Base-by-base conservation (phyloP, 1,284 basidiomycete species). In the Papiliotrema terrestris region DNA sequence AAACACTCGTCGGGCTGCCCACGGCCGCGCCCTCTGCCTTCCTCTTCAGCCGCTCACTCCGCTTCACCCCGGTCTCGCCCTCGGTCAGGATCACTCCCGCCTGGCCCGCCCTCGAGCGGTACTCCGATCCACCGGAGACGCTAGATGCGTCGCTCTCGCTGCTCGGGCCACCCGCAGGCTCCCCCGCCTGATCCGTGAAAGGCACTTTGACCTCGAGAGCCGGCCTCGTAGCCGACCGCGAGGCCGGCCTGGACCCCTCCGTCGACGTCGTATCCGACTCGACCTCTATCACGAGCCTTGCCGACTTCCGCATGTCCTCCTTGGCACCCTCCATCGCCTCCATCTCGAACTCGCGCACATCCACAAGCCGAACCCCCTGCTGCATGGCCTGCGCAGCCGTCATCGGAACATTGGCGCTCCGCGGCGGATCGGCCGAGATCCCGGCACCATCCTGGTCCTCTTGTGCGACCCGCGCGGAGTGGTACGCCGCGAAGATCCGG, bases 401-500 rank as follows among this genome's bases (percentile, higher is more conserved):
- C 51, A 47, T 46, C 8, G 51, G 44, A 3, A 44, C 25, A 26
- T 9, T 22, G 8, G 13, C 29, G 35, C 13, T 15, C 5, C 32
- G 45, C 51, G 8, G 20, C 5, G 20, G 9, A 3, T 47, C 37
- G 15, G 11, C n/a, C 45, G 23, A 35, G 36, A 17, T 17, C 32
- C 25, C 39, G 5, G n/a, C 29, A 5, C 29, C 29, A 15, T 9
- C 8, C n/a, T n/a, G n/a, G n/a, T 48, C 45, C 17, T 51, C 26
- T 25, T 39, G 51, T 3, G 6, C n/a, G 17, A 41, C 15, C 23
- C 8, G 8, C 6, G 9, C 22, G 4, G 41, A 14, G 6, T 38
- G 48, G 19, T 26, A 49, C 8, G 39, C 38, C n/a, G 13, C 11
- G 43, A 49, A 47, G 38, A 61, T 38, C 39, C 59, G 42, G 41